Percentiles rank a stretch among this genome's conserved stretches.
phyloP scores from a whole-genome alignment of 2,329 filamentous ascomycete species.

The Claviceps africana region DNA sequence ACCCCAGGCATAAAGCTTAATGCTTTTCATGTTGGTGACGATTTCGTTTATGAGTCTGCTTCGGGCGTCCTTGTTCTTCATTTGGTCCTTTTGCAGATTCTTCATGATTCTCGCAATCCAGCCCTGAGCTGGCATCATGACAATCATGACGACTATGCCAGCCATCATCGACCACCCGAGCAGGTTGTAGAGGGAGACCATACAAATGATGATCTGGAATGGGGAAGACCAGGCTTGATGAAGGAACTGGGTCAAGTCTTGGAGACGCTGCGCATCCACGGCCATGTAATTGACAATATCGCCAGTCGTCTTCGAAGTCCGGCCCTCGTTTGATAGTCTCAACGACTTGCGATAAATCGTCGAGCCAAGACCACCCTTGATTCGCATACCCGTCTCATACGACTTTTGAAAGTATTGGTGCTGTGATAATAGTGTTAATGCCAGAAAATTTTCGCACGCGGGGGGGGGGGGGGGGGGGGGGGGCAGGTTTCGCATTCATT shows the following conservation, averaged over 20 bases:
- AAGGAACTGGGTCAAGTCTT: constrained; percentile 89
- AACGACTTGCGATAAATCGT: constrained; percentile 89
- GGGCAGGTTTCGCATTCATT: neutral
- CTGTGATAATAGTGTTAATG: constrained; percentile 7
- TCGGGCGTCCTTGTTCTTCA: constrained; percentile 97
- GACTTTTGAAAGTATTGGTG: constrained; percentile 96
- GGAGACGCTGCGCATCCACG: constrained; percentile 86
- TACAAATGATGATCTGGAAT: constrained; percentile 90
- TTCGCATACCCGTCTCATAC: constrained; percentile 92
- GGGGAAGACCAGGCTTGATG: constrained; percentile 95
- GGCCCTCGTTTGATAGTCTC: constrained; percentile 81
- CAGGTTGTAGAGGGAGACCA: constrained; percentile 90
- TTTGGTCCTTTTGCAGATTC: constrained; percentile 84
- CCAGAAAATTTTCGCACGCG: neutral
- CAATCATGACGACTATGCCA: constrained; percentile 83
- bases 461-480: no score
- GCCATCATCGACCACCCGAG: constrained; percentile 92
- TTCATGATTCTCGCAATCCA: constrained; percentile 89
- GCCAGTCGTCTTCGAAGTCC: constrained; percentile 77
- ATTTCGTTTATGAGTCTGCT: constrained; percentile 94
- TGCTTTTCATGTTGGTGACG: constrained; percentile 98
- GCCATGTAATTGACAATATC: constrained; percentile 99
- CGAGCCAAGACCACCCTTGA: constrained; percentile 80
- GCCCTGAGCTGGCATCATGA: constrained; percentile 95
- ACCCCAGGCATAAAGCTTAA: constrained; percentile 97